Conservation (phyloP, 768 basidiomycete species). For the Xerocomus brunneocitrinus region DNA sequence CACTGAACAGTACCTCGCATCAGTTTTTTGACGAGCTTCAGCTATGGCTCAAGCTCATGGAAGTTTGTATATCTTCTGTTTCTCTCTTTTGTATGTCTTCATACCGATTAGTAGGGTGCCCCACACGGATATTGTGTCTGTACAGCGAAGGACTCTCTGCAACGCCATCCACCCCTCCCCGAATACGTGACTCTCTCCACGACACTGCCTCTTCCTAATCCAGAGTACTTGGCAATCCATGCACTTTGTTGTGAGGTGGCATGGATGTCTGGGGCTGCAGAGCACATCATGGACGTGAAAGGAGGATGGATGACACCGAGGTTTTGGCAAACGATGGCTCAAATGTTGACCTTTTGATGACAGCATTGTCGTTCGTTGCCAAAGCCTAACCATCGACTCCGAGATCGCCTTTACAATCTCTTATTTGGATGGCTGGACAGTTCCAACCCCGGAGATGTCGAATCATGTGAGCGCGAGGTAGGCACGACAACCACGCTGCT, state of each 20-base stretch:
- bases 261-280: slow-evolving; percentile 6
- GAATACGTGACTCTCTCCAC: slow-evolving; percentile 1
- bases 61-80: background rate
- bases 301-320: background rate
- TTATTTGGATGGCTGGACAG: too few species aligned
- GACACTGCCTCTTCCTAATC: background rate
- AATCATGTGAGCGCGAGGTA: too few species aligned
- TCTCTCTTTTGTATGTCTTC: background rate
- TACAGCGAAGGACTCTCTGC: background rate
- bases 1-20: background rate
- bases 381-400: too few species aligned
- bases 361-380: background rate
- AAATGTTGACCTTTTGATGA: background rate
- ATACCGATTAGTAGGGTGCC: background rate
- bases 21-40: background rate
- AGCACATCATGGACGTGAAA: slow-evolving; percentile 2
- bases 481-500: too few species aligned
- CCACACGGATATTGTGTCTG: background rate
- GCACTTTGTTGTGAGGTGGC: slow-evolving; percentile 7
- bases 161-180: background rate
- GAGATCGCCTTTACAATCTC: too few species aligned
- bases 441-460: too few species aligned
- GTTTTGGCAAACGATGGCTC: background rate
- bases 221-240: background rate
- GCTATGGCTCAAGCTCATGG: slow-evolving; percentile 6